Conservation (phyloP, 768 basidiomycete genomes). For the Lentinula boryana region DNA sequence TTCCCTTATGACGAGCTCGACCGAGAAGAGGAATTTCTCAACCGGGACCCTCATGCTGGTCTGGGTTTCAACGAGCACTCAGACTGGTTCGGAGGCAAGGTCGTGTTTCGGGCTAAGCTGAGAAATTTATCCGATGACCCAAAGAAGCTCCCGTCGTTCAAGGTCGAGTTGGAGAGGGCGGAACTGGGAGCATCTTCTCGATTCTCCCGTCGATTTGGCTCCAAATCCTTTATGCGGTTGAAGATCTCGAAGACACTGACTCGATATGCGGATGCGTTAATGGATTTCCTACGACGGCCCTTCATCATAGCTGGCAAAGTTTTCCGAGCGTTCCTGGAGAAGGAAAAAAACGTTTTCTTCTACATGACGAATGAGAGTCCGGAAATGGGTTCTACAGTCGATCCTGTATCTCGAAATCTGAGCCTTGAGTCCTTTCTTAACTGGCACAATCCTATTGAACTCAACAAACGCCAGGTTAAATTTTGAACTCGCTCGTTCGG, state of each 20-base stretch:
- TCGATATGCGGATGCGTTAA: conserved; percentile 13
- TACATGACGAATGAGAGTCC: conserved; percentile 27
- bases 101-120: conserved; percentile 25
- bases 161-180: conserved; percentile 26
- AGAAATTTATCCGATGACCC: background rate
- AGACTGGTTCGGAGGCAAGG: conserved; percentile 37
- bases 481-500: background rate
- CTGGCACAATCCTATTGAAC: conserved; percentile 37
- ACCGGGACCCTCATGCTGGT: conserved; percentile 2
- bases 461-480: conserved; percentile 36
- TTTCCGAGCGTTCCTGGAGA: conserved; percentile 34
- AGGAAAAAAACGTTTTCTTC: conserved; percentile 31
- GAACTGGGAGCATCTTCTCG: conserved; percentile 31
- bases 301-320: conserved; percentile 31
- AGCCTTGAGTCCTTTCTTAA: conserved; percentile 35
- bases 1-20: conserved; percentile 39
- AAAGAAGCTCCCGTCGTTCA: conserved; percentile 9
- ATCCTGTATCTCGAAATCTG: conserved; percentile 8
- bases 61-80: conserved; percentile 20
- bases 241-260: conserved; percentile 20
- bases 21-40: conserved; percentile 19
- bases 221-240: conserved; percentile 28
- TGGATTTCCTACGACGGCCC: conserved; percentile 23
- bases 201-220: conserved; percentile 35
- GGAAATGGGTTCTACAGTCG: conserved; percentile 6